These are phyloP conservation scores for Neofusicoccum sp. DNA, from an alignment of 2,329 filamentous ascomycete genomes.

Conservation along the genomic window DNA sequence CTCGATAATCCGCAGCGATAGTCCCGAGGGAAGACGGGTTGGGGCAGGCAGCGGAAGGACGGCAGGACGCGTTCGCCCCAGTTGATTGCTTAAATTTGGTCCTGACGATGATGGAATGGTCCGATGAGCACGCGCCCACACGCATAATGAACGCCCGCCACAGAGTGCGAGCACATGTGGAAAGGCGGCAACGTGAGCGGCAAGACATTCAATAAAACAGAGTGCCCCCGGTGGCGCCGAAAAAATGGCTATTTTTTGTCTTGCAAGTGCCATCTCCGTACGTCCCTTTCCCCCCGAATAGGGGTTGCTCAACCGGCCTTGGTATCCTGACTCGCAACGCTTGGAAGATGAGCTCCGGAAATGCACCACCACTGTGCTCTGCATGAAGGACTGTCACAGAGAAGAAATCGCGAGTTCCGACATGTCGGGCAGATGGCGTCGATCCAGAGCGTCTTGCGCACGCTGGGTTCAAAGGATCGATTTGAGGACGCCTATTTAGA, in stretches of 20 bases:
- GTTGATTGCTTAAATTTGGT: too few species aligned
- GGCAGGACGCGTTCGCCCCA: too few species aligned
- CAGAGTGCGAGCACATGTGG: not conserved
- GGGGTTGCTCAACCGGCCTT: not conserved
- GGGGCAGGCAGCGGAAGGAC: too few species aligned
- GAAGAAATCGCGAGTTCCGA: not conserved
- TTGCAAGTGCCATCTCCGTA: constrained; percentile 7
- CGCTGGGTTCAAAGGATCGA: constrained; percentile 20
- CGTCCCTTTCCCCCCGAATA: constrained; percentile 13
- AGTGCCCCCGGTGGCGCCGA: constrained; percentile 10
- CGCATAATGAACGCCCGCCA: not conserved
- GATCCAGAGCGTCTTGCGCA: constrained; percentile 12
- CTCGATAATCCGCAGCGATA: not conserved
- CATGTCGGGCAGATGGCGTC: constrained; percentile 6
- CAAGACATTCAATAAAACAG: constrained; percentile 12
- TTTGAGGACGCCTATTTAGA: constrained; percentile 21
- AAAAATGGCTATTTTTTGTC: constrained; percentile 12
- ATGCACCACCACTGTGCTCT: not conserved
- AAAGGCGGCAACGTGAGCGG: constrained; percentile 13
- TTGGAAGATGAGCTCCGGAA: not conserved
- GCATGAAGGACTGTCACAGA: not conserved
- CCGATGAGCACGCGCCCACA: constrained; percentile 1
- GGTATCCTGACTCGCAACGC: constrained; percentile 11
- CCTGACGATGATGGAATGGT: not conserved
- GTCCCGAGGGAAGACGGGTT: not conserved